Evolutionary conservation across 169 alveolate genomes (phyloP), one percentile per base, ranked within the genome.

Genomic region (Eimeria praecox): DNA sequence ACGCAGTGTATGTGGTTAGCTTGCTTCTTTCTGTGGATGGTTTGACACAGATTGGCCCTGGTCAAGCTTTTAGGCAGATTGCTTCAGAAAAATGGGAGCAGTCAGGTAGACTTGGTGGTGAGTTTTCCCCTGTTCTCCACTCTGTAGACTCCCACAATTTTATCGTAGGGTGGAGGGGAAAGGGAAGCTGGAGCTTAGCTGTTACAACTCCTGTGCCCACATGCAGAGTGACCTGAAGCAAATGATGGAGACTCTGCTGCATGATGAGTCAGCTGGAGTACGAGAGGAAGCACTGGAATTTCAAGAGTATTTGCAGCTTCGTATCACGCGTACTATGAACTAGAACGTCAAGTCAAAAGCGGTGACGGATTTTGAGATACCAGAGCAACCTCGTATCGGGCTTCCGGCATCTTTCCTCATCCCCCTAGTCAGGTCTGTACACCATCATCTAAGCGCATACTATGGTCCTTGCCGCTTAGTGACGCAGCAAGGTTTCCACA

Each of bases 31-130:
- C 30, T 35, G 80, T 46, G 59, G 27, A 40, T 62, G 64, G 52
- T 87, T 40, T 64, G 33, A 87, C 94, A 33, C 83, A 87, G 94
- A 27, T 54, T 87, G 52, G 80, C 85, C 46, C 94, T 87, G 40
- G 94, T 75, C n/a, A 87, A 87, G 83, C 83, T 87, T 24, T 54
- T 87, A 27, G 83, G 83, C 22, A 87, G 80, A 14, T 22, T 87
- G 42, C 52, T 40, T 64, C 44, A 59, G 30, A 59, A 49, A 27
- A 35, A 59, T 3, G 20, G 85, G 83, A 59, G 35, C 80, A 59
- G 20, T 27, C 66, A 87, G 20, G 3, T 33, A 10, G 94, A 87
- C 52, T 62, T 87, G 62, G 62, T 4, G 83, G 94, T 87, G 35
- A 20, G 94, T 10, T 35, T 46, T 22, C 64, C 46, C 42, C 44